Percentiles rank a stretch among this genome's conserved stretches.
phyloP scores from a whole-genome alignment of 176 grass and related monocot genomes.

The Thinopyrum elongatum region DNA sequence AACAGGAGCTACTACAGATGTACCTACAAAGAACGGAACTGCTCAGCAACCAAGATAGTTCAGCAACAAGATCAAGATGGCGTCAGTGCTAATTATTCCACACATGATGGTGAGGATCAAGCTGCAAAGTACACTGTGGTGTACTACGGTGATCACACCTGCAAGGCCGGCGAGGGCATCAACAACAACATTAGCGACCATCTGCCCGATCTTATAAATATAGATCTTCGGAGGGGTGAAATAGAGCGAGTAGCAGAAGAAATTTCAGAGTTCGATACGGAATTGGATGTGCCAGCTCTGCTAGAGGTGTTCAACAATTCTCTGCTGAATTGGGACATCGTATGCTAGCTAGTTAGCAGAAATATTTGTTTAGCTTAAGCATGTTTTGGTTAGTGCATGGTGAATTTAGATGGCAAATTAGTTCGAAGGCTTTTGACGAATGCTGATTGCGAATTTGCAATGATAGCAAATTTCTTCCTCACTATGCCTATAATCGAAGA shows the following conservation, averaged over 20 bases:
- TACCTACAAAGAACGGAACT: not conserved
- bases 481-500: too few relatives aligned
- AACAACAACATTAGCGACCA: not conserved
- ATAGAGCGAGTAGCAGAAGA: not conserved
- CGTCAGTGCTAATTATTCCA: not conserved
- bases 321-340: slow-evolving; percentile 15
- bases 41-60: slow-evolving; percentile 53
- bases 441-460: not conserved
- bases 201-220: too few relatives aligned
- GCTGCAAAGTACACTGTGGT: slow-evolving; percentile 17
- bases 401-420: not conserved
- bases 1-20: slow-evolving; percentile 50
- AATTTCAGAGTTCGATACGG: not conserved
- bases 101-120: not conserved
- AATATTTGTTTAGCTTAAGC: not conserved
- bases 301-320: too few relatives aligned
- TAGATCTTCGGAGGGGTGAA: too few relatives aligned
- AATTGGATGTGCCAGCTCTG: slow-evolving; percentile 11
- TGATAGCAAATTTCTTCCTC: not conserved
- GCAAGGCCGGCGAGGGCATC: not conserved
- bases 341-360: not conserved
- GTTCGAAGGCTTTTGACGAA: not conserved
- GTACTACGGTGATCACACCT: slow-evolving; percentile 35
- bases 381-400: not conserved
- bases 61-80: slow-evolving; percentile 24